phyloP scores from a whole-genome alignment of 1,139 yeast species.

The Kluyveromyces marxianus region DNA sequence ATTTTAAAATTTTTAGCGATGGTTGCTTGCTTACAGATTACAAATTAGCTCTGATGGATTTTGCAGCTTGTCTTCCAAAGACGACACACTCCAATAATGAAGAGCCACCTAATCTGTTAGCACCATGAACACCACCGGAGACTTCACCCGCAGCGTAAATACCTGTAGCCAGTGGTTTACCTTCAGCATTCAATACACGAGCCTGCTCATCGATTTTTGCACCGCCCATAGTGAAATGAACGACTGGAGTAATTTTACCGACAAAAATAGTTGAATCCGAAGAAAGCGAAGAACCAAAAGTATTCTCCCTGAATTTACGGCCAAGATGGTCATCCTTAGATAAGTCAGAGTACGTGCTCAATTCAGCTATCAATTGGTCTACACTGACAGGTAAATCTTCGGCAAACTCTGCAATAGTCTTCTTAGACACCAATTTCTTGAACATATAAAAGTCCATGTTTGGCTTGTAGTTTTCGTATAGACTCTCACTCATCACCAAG shows the following conservation, averaged over 20 bases:
- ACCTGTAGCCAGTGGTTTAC: constrained; percentile 44
- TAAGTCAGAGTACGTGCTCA: constrained; percentile 39
- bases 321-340: constrained; percentile 27
- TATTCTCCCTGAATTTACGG: constrained; percentile 28
- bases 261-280: constrained; percentile 27
- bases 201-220: constrained; percentile 55
- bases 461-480: constrained; percentile 32
- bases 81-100: constrained; percentile 76
- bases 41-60: constrained; percentile 14
- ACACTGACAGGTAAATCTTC: constrained; percentile 36
- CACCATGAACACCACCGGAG: constrained; percentile 80
- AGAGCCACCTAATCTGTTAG: constrained; percentile 72
- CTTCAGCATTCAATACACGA: constrained; percentile 43
- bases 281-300: constrained; percentile 23
- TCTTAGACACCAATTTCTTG: constrained; percentile 53
- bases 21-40: background rate
- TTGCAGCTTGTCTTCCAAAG: constrained; percentile 50
- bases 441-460: constrained; percentile 62
- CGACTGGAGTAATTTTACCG: constrained; percentile 57
- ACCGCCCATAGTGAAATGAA: constrained; percentile 87
- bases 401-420: constrained; percentile 44
- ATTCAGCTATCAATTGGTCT: constrained; percentile 35
- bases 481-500: constrained; percentile 32
- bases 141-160: constrained; percentile 75
- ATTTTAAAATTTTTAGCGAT: background rate